Conservation (phyloP, 345 rosid genomes). For the Camelina laxa region DNA sequence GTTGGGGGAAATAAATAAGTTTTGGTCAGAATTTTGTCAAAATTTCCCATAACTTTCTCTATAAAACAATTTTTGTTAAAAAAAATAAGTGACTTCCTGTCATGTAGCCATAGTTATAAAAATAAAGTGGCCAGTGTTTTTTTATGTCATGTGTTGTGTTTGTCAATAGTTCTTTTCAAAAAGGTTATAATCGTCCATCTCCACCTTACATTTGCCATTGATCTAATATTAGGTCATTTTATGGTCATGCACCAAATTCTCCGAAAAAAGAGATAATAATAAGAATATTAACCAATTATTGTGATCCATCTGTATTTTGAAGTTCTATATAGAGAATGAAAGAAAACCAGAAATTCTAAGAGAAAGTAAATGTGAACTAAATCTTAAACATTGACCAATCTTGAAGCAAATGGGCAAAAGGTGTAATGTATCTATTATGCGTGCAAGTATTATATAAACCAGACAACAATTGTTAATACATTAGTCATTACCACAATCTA, state of each 20-base stretch:
- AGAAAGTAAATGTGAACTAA: not conserved
- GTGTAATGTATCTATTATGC: not conserved
- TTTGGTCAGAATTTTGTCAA: not conserved
- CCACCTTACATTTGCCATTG: not conserved
- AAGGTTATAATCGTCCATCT: not conserved
- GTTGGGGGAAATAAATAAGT: not conserved
- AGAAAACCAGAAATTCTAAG: not conserved
- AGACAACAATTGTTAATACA: not conserved
- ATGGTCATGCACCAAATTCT: not conserved
- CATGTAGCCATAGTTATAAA: too few species aligned
- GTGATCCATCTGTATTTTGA: not conserved
- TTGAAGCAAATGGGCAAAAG: not conserved
- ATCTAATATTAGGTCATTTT: not conserved
- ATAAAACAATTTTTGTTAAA: not conserved
- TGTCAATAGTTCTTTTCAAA: not conserved
- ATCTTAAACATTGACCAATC: not conserved
- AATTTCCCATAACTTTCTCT: not conserved
- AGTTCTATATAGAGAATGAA: not conserved
- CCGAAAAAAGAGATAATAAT: not conserved
- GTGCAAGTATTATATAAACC: slow-evolving; percentile 17
- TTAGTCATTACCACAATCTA: slow-evolving; percentile 2
- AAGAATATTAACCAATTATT: not conserved
- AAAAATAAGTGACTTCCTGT: too few species aligned
- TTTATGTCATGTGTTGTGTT: not conserved
- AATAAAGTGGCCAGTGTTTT: not conserved